These are phyloP conservation scores for Ploettnerulaceae sp. DNA, from an alignment of 2,329 filamentous ascomycete species.

Conservation along the genomic window DNA sequence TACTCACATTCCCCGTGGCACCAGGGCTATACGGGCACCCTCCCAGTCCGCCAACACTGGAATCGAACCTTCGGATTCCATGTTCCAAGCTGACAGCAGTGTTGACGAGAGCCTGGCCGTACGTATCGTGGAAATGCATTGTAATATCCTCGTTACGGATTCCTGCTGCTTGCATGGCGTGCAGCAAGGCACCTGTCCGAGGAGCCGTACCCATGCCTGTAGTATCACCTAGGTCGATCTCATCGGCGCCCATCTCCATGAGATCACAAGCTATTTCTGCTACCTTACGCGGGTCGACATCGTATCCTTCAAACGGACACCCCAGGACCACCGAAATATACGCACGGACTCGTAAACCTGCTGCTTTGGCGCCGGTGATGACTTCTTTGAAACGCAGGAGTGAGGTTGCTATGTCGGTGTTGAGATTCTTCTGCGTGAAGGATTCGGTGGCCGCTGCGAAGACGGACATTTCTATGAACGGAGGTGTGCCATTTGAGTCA, in stretches of 20 bases:
- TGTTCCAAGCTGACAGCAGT: conserved; percentile 71
- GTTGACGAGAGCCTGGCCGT: conserved; percentile 80
- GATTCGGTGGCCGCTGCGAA: conserved; percentile 79
- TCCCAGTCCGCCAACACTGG: conserved; percentile 73
- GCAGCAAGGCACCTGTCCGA: conserved; percentile 59
- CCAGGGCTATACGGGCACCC: conserved; percentile 83
- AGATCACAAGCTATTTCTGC: conserved; percentile 64
- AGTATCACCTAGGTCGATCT: conserved; percentile 86
- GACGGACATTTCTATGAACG: conserved; percentile 66
- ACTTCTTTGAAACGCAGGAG: conserved; percentile 66
- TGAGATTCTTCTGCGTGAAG: conserved; percentile 78
- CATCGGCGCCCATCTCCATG: conserved; percentile 82
- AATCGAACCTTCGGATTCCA: conserved; percentile 74
- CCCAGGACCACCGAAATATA: conserved; percentile 78
- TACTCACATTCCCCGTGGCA: conserved; percentile 80
- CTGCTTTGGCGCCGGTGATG: conserved; percentile 60
- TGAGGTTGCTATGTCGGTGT: conserved; percentile 72
- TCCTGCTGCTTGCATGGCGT: conserved; percentile 60
- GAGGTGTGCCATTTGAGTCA: conserved; percentile 29
- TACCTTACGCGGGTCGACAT: conserved; percentile 58
- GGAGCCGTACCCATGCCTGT: conserved; percentile 86
- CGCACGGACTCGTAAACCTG: conserved; percentile 65
- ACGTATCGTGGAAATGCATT: conserved; percentile 87
- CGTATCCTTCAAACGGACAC: conserved; percentile 68
- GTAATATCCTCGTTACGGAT: conserved; percentile 67